Percentiles rank a stretch among this genome's conserved stretches.
phyloP scores from a whole-genome alignment of 2,329 filamentous ascomycete species.

The Neophaeococcomyces aloes region DNA sequence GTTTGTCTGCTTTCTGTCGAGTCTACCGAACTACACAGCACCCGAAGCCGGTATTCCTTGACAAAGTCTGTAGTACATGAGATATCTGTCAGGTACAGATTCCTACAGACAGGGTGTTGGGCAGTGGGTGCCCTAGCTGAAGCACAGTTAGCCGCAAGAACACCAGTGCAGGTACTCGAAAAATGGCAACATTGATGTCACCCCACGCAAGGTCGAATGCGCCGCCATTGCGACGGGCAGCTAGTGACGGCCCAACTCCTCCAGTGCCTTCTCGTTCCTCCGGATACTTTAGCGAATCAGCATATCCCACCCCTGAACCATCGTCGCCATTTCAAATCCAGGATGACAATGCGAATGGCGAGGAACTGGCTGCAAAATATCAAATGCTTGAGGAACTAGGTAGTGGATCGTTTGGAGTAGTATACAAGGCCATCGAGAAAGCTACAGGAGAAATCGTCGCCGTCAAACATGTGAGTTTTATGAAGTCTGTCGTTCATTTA shows the following conservation, averaged over 20 bases:
- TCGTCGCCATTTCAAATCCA: conserved; percentile 16
- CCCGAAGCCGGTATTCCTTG: too few relatives aligned
- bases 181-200: conserved; percentile 4
- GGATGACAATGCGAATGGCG: conserved; percentile 18
- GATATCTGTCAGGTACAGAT: too few relatives aligned
- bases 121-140: too few relatives aligned
- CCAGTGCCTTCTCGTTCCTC: conserved; percentile 2
- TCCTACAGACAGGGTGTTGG: too few relatives aligned
- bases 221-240: conserved; percentile 3
- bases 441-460: conserved; percentile 85
- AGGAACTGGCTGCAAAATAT: conserved; percentile 56
- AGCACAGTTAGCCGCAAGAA: neutral
- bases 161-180: neutral
- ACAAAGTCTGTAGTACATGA: too few relatives aligned
- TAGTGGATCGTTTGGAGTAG: conserved; percentile 89
- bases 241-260: conserved; percentile 6
- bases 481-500: neutral
- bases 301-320: conserved; percentile 6
- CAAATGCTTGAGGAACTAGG: conserved; percentile 94
- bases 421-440: conserved; percentile 93
- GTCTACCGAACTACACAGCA: too few relatives aligned
- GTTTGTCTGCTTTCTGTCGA: too few relatives aligned
- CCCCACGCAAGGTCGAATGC: neutral
- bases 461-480: conserved; percentile 73
- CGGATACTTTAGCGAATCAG: conserved; percentile 3